Evolutionary conservation across 345 rosid species (phyloP).

Genomic region (Acer saccharum): DNA sequence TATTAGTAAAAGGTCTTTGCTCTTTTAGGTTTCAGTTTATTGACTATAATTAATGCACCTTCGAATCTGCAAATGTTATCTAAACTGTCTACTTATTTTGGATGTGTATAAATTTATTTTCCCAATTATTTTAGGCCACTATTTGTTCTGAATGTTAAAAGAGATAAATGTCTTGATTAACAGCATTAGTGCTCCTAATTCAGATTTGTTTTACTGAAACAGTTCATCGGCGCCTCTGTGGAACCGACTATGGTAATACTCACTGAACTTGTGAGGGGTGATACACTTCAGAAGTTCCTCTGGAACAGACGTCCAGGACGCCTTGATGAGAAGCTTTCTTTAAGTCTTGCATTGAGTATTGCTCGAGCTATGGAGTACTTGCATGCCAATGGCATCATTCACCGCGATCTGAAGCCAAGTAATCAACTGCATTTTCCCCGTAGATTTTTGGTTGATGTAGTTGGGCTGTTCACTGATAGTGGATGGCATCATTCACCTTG

Average conservation of each 20-base stretch:
- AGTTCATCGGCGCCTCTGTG: constrained; percentile 62
- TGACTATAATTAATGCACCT: no score
- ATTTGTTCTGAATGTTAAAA: not conserved
- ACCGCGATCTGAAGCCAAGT: constrained; percentile 79
- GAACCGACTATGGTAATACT: constrained; percentile 59
- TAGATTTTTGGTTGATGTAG: constrained; percentile 2
- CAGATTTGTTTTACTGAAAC: constrained; percentile 15
- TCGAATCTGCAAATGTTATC: no score
- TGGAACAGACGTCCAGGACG: constrained; percentile 43
- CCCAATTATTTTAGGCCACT: not conserved
- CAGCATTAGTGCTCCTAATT: constrained; percentile 3
- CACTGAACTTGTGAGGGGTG: constrained; percentile 58
- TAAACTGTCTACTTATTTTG: not conserved
- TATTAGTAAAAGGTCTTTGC: no score
- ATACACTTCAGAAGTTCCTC: constrained; percentile 48
- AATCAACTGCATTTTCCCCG: constrained; percentile 13
- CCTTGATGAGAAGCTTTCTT: constrained; percentile 38
- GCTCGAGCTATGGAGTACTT: constrained; percentile 67
- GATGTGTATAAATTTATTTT: not conserved
- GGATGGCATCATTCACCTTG: not conserved
- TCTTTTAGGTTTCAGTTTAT: no score
- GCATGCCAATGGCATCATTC: constrained; percentile 72
- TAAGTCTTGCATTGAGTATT: constrained; percentile 58
- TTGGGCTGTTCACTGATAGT: not conserved
- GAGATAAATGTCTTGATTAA: not conserved